These are phyloP conservation scores for Persicaria maculosa DNA, from an alignment of 148 eudicot genomes.

Conservation along the genomic window DNA sequence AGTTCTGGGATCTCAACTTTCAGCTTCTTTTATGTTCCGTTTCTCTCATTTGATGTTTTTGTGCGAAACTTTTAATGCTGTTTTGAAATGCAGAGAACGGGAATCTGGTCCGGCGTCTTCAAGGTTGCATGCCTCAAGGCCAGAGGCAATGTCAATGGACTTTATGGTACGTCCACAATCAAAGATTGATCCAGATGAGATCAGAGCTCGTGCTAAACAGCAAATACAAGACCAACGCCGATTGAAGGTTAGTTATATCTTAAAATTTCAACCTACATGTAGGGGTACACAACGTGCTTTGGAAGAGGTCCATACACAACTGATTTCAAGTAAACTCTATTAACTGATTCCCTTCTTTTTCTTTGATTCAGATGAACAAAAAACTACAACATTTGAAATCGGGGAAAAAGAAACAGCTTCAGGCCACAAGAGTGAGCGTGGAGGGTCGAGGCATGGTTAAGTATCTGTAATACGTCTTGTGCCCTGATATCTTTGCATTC, in stretches of 20 bases:
- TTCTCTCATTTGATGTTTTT: slow-evolving; percentile 10
- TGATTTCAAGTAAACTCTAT: not conserved
- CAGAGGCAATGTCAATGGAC: slow-evolving; percentile 96
- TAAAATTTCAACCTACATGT: too few species aligned
- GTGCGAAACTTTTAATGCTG: not conserved
- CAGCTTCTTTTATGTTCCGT: not conserved
- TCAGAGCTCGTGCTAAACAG: slow-evolving; percentile 82
- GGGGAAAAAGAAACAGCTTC: slow-evolving; percentile 83
- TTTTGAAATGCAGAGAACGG: slow-evolving; percentile 37
- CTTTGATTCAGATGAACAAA: slow-evolving; percentile 67
- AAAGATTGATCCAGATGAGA: slow-evolving; percentile 89
- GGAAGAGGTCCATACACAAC: not conserved
- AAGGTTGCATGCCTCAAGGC: slow-evolving; percentile 68
- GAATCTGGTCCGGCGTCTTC: slow-evolving; percentile 69
- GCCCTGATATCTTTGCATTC: not conserved
- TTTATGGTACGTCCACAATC: slow-evolving; percentile 90
- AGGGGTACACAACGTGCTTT: not conserved
- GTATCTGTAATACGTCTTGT: slow-evolving; percentile 33
- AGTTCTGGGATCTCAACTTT: slow-evolving; percentile 20
- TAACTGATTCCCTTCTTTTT: not conserved
- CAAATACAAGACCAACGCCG: slow-evolving; percentile 72
- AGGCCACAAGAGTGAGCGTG: slow-evolving; percentile 88
- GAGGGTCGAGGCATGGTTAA: slow-evolving; percentile 98
- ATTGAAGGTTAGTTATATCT: slow-evolving; percentile 45
- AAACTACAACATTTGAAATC: slow-evolving; percentile 83